Evolutionary conservation across 2,329 filamentous ascomycete genomes (phyloP).

Genomic region (Fusarium poae): DNA sequence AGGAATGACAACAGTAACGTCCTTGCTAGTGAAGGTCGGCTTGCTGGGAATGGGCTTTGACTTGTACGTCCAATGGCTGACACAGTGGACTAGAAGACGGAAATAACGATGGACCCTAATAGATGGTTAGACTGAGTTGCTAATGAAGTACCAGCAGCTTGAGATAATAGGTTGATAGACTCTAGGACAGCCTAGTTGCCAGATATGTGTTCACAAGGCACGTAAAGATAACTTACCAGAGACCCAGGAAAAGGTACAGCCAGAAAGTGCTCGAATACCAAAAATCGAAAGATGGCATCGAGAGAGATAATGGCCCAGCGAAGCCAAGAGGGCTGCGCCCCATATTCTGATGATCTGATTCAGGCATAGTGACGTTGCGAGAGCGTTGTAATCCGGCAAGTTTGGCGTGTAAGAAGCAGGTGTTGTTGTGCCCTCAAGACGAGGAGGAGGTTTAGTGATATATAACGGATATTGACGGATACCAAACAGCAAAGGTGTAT

Average conservation of each 20-base stretch:
- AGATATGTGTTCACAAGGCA: constrained; percentile 1
- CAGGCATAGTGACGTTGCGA: constrained; percentile 41
- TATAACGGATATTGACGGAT: constrained; percentile 26
- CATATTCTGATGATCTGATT: constrained; percentile 32
- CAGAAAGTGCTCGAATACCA: constrained; percentile 62
- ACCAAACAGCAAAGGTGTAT: constrained; percentile 19
- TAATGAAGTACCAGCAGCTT: constrained; percentile 1
- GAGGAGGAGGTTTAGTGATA: constrained; percentile 27
- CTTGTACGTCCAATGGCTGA: constrained; percentile 88
- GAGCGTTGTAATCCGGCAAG: constrained; percentile 33
- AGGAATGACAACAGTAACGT: constrained; percentile 95
- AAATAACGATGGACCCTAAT: constrained; percentile 87
- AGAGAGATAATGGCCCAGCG: constrained; percentile 32
- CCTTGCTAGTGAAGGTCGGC: constrained; percentile 81
- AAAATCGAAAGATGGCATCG: constrained; percentile 52
- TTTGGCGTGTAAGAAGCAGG: constrained; percentile 24
- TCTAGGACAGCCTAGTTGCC: not conserved
- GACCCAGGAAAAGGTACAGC: constrained; percentile 57
- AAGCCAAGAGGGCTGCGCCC: constrained; percentile 34
- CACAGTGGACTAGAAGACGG: constrained; percentile 85
- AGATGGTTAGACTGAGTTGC: constrained; percentile 37
- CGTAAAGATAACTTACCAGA: constrained; percentile 60
- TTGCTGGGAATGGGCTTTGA: constrained; percentile 85
- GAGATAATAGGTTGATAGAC: not conserved
- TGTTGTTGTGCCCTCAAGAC: constrained; percentile 40